Evolutionary conservation across 2,329 filamentous ascomycete species (phyloP).

Genomic region (Didymella arachidicola): DNA sequence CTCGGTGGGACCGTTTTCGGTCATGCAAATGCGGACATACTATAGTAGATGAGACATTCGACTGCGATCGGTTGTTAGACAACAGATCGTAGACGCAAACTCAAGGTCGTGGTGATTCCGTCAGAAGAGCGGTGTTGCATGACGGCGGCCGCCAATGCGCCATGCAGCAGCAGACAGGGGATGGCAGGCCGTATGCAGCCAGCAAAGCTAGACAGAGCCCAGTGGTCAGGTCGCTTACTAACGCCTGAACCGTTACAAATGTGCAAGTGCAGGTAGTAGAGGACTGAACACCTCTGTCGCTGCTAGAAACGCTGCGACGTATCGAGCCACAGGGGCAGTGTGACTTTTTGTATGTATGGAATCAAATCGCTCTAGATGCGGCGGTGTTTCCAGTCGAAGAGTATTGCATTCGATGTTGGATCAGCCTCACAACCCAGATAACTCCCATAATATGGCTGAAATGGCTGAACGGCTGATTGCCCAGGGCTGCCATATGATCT

Average conservation of each 20-base stretch:
- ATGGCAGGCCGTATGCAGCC: constrained; percentile 3
- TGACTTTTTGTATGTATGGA: no score
- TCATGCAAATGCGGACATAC: constrained; percentile 2
- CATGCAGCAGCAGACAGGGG: constrained; percentile 8
- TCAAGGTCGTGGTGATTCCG: constrained; percentile 4
- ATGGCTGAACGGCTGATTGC: neutral
- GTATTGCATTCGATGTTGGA: neutral
- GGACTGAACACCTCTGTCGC: neutral
- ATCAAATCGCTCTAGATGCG: neutral
- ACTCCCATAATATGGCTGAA: neutral
- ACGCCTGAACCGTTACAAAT: neutral
- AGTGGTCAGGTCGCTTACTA: neutral
- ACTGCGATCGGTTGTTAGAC: constrained; percentile 9
- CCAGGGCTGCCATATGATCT: neutral
- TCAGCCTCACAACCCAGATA: neutral
- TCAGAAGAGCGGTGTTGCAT: constrained; percentile 18
- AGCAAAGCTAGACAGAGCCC: constrained; percentile 1
- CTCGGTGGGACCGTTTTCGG: neutral
- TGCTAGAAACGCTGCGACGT: no score
- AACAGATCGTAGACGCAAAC: constrained; percentile 5
- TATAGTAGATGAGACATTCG: constrained; percentile 3
- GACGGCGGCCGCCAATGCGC: constrained; percentile 3
- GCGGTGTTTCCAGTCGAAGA: neutral
- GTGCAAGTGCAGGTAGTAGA: neutral
- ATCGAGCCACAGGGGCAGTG: no score